phyloP scores from a whole-genome alignment of 73 alveolate species.

The Tetrahymena thermophila region DNA sequence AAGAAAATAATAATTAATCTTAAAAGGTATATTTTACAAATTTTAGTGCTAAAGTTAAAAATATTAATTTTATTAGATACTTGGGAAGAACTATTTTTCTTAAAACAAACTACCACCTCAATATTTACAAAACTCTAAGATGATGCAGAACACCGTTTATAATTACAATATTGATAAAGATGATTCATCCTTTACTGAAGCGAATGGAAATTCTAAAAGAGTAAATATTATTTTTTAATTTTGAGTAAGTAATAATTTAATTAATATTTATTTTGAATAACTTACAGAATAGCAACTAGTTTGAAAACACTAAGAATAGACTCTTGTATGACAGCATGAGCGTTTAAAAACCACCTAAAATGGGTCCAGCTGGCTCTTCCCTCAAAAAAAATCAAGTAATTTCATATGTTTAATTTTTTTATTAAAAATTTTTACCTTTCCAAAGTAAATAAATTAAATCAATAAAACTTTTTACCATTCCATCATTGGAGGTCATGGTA shows the following conservation, averaged over 20 bases:
- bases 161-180: background rate
- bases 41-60: too few species aligned
- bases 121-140: background rate
- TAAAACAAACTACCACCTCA: background rate
- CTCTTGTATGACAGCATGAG: background rate
- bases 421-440: background rate
- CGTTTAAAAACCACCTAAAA: background rate
- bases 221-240: background rate
- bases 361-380: background rate
- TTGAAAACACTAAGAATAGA: background rate
- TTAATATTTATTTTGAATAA: background rate
- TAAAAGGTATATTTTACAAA: background rate
- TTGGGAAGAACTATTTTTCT: background rate
- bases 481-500: background rate
- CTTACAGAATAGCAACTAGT: background rate
- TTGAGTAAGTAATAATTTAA: background rate
- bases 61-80: background rate
- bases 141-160: background rate
- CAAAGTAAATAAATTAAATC: background rate
- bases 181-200: background rate
- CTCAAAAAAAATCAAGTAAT: background rate
- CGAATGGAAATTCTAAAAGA: background rate
- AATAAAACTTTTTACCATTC: background rate
- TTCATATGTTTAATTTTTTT: background rate
- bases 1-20: background rate